Evolutionary conservation across 2,329 filamentous ascomycete genomes (phyloP), one percentile per base, ranked within the genome.

Genomic region (Xylariaceae sp.): DNA sequence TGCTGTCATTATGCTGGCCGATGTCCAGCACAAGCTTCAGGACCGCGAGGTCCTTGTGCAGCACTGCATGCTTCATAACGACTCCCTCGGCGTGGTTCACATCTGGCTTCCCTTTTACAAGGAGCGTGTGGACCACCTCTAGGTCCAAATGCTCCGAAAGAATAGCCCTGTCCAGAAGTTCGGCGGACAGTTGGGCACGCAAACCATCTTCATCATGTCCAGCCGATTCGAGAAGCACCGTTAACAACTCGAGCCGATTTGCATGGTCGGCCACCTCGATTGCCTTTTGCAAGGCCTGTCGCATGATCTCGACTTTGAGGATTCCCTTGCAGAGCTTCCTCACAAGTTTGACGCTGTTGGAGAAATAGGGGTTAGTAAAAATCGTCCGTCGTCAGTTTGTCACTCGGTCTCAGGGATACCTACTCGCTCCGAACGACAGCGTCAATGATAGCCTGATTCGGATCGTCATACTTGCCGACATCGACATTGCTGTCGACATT

Each of bases 101-200:
- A 59, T 85, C 80, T 2, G 80, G 81, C 18, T 76, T 75, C 0
- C 82, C 82, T 30, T 78, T 73, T 30, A 80, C 75, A 2, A 85
- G 68, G 2, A 86, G 71, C 6, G 80, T 68, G 3, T 72, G 72
- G 1, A 84, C 68, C 1, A 85, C 73, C 10, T 76, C 74, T 66
- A 80, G 75, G 56, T 86, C 83, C 17, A 18, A 0, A 79, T 73
- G 0, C 79, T 78, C 30, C 73, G 76, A 73, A 9, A 73, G 71
- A 15, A 85, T 64, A 0, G 76, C 72, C 11, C 72, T 68, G 4
- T 77, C 68, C 30, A 84, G 66, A 3, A 79, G 77, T 5, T 68
- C 66, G 2, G 72, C 1, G 73, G 73, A 11, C 77, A 78, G 1
- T 79, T 78, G 1, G 78, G 76, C 1, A 68, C 67, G 1, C 85